These are phyloP conservation scores for Musa balbisiana DNA, from an alignment of 202 grass and related monocot genomes.

Conservation along the genomic window DNA sequence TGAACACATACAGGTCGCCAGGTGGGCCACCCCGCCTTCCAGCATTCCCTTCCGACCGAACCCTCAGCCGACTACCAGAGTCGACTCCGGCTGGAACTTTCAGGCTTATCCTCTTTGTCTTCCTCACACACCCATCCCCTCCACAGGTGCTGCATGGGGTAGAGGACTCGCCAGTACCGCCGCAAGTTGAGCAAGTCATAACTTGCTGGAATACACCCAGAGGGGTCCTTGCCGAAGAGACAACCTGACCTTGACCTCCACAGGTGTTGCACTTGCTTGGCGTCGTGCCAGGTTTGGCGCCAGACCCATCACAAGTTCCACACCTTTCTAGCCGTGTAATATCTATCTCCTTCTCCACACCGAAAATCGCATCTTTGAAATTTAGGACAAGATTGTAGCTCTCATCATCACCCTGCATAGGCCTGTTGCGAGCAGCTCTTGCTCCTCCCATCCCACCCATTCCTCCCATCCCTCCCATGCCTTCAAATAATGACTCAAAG, in stretches of 20 bases:
- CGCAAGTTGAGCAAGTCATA: slow-evolving; percentile 72
- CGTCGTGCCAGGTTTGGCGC: slow-evolving; percentile 81
- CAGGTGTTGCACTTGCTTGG: slow-evolving; percentile 71
- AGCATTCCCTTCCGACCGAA: slow-evolving; percentile 84
- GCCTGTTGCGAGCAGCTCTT: slow-evolving; percentile 67
- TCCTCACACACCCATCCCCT: slow-evolving; percentile 76
- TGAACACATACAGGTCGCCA: slow-evolving; percentile 92
- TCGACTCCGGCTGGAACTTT: slow-evolving; percentile 97
- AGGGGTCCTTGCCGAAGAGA: slow-evolving; percentile 79
- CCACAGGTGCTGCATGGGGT: slow-evolving; percentile 79
- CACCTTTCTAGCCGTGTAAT: slow-evolving; percentile 68
- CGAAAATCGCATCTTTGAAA: slow-evolving; percentile 93
- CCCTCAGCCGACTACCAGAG: slow-evolving; percentile 87
- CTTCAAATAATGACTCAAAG: slow-evolving; percentile 91
- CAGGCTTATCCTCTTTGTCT: slow-evolving; percentile 86
- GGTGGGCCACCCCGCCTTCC: slow-evolving; percentile 75
- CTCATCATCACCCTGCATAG: slow-evolving; percentile 88
- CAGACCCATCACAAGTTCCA: slow-evolving; percentile 69
- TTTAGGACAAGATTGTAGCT: slow-evolving; percentile 79
- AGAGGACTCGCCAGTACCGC: slow-evolving; percentile 75
- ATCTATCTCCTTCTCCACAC: slow-evolving; percentile 96
- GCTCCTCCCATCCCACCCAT: slow-evolving; percentile 69
- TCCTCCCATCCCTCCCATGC: slow-evolving; percentile 48
- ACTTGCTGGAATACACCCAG: slow-evolving; percentile 98
- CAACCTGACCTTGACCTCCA: slow-evolving; percentile 85